Evolutionary conservation across 2,329 filamentous ascomycete genomes (phyloP), one percentile per base, ranked within the genome.

Genomic region (Colletotrichum incanum): DNA sequence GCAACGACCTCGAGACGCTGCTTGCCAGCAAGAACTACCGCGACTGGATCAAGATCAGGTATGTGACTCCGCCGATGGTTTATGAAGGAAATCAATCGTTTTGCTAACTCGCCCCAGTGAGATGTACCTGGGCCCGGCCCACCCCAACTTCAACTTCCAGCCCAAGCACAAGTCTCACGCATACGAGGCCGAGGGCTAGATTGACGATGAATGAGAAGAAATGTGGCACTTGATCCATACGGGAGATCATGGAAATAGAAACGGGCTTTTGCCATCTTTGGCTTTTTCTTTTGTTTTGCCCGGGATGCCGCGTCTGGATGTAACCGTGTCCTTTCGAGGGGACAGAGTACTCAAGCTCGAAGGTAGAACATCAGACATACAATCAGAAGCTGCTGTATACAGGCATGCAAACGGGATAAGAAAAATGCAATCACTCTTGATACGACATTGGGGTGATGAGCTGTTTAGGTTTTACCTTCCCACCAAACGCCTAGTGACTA

Each of bases 11-110:
- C 79, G 96, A 99, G 88, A 97, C 94, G n/a, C 84, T 99, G 75
- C 88, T 99, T 84, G 92, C 92, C 18, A 98, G 95, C 83, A 90
- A 91, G 74, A 95, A 98, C 83, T 98, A 97, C 84, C 93, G 93
- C 84, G 96, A 99, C 82, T 99, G 96, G 96, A 95, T 99, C 81
- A 98, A 98, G 86, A 97, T 99, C 78, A 97, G 92, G 95, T 96
- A 89, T 81, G 91, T 87, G 71, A 65, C 69, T 16, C 64, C 2
- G n/a, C 26, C 6, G 12, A 14, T 18, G 23, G 39, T 2, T 11
- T 47, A 8, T 18, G 60, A 14, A 16, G 52, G 11, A 41, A 12
- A 2, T 7, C n/a, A n/a, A n/a, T 18, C 2, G 5, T 5, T 55
- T 54, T 72, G 18, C 74, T 76, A 66, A 76, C 71, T 47, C 67